Conservation (phyloP, 108 stramenopile species). For the Nitzschia sp. region DNA sequence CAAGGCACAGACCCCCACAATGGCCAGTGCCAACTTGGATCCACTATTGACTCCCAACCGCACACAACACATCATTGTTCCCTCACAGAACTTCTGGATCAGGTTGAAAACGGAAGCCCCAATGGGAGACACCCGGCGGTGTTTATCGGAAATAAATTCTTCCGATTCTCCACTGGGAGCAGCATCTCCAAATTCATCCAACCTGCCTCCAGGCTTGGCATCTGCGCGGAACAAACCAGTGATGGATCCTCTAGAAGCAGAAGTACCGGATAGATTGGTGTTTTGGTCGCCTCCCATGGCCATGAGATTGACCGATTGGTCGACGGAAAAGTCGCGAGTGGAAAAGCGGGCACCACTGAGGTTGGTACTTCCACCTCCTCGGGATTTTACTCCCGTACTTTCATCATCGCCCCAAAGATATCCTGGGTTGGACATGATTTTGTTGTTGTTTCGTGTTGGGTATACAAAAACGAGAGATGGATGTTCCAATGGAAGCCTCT, state of each 20-base stretch:
- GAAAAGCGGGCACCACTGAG: constrained; percentile 21
- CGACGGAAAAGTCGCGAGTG: constrained; percentile 34
- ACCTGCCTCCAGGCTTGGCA: neutral
- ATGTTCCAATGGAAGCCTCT: too few relatives aligned
- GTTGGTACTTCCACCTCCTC: constrained; percentile 1
- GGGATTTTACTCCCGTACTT: neutral
- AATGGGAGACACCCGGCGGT: constrained; percentile 23
- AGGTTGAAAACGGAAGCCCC: constrained; percentile 3
- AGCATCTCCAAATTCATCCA: constrained; percentile 38
- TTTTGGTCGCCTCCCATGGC: constrained; percentile 14
- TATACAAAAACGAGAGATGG: too few relatives aligned
- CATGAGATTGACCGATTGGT: constrained; percentile 44
- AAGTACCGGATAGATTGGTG: neutral
- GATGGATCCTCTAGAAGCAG: neutral
- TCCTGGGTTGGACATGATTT: constrained; percentile 6
- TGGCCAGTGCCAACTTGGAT: neutral
- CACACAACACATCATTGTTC: neutral
- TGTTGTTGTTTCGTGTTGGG: neutral
- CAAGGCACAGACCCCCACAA: neutral
- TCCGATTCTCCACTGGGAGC: constrained; percentile 26
- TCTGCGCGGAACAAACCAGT: constrained; percentile 17
- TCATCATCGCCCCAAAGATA: constrained; percentile 32
- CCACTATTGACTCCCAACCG: neutral
- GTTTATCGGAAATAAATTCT: constrained; percentile 31
- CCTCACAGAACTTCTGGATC: neutral